Percentiles rank a stretch among this genome's conserved stretches.
Evolutionary conservation across 805 yeast species (phyloP).

Genomic region (Metschnikowia bowlesiae): DNA sequence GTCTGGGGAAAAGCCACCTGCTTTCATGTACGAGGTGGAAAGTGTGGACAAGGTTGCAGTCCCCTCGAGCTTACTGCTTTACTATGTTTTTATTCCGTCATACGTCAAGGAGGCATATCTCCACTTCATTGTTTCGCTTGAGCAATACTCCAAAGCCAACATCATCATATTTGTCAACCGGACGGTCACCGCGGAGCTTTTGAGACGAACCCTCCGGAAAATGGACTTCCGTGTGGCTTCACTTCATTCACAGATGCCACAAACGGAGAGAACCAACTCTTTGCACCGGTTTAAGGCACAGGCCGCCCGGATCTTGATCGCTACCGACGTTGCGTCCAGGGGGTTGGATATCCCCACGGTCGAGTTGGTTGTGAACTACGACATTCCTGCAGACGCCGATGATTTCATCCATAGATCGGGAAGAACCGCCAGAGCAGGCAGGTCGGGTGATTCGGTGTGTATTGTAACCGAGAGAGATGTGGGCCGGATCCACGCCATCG

Average conservation of each 20-base stretch:
- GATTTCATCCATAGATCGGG: slow-evolving; percentile 97
- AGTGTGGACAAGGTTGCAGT: slow-evolving; percentile 71
- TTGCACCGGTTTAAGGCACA: slow-evolving; percentile 90
- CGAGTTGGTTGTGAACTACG: slow-evolving; percentile 83
- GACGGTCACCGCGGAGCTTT: slow-evolving; percentile 82
- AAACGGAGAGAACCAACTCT: slow-evolving; percentile 83
- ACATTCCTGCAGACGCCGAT: slow-evolving; percentile 93
- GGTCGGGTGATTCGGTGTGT: slow-evolving; percentile 77
- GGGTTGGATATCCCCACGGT: slow-evolving; percentile 96
- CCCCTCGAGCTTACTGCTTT: slow-evolving; percentile 64
- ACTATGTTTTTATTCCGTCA: slow-evolving; percentile 75
- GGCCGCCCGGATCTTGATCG: slow-evolving; percentile 87
- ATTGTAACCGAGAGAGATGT: slow-evolving; percentile 85
- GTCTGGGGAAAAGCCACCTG: slow-evolving; percentile 51
- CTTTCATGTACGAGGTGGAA: slow-evolving; percentile 72
- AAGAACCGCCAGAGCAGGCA: slow-evolving; percentile 98
- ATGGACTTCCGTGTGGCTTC: slow-evolving; percentile 82
- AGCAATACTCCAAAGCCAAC: slow-evolving; percentile 58
- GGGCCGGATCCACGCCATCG: slow-evolving; percentile 75
- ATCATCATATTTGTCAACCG: slow-evolving; percentile 89
- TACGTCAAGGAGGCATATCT: slow-evolving; percentile 88
- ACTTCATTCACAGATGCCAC: slow-evolving; percentile 92
- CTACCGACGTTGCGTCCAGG: slow-evolving; percentile 96
- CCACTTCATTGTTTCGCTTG: slow-evolving; percentile 59
- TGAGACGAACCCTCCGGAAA: slow-evolving; percentile 69